These are phyloP conservation scores for Pyronema omphalodes DNA, from an alignment of 495 filamentous ascomycete genomes.

Conservation along the genomic window DNA sequence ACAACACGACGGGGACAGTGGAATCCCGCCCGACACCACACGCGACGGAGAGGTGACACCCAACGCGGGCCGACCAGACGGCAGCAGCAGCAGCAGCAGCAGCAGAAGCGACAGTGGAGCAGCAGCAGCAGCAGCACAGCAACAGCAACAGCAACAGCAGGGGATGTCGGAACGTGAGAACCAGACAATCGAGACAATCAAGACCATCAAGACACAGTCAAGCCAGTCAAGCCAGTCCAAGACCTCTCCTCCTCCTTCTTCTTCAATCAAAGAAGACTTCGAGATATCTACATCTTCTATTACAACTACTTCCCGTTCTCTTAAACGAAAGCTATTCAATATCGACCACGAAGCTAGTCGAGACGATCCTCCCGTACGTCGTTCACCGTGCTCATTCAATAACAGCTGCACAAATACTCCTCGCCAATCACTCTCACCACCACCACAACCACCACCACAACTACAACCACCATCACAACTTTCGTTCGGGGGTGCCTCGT, in stretches of 20 bases:
- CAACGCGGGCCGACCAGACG: background rate
- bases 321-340: background rate
- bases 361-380: slow-evolving; percentile 1
- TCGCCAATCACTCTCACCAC: background rate
- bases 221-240: background rate
- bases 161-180: no score
- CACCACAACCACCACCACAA: background rate
- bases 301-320: background rate
- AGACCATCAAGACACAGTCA: no score
- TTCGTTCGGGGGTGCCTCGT: no score
- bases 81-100: background rate
- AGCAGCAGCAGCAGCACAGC: background rate
- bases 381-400: background rate
- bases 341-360: background rate
- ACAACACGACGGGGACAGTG: background rate
- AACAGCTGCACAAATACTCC: background rate
- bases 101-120: no score
- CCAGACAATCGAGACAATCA: no score
- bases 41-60: background rate
- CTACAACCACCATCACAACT: background rate
- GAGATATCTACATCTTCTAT: background rate
- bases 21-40: background rate
- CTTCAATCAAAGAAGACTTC: background rate
- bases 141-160: background rate
- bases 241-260: background rate